Evolutionary conservation across 2,329 filamentous ascomycete species (phyloP), one percentile per base, ranked within the genome.

Genomic region (Penicillium palitans): DNA sequence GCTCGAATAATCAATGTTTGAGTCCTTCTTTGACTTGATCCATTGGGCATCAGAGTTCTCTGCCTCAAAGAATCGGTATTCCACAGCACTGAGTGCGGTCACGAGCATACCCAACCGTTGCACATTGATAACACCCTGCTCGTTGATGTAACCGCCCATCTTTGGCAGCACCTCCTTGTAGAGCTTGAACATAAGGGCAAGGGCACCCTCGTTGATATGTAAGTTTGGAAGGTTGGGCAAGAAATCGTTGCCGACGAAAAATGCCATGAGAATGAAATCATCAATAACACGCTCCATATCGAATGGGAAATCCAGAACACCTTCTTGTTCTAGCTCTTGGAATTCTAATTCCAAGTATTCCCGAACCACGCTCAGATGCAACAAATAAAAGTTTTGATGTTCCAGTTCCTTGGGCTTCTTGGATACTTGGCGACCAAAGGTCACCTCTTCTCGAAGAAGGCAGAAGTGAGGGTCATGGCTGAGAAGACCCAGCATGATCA

Each of bases 241-340:
- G 79, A 99, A 99, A 84, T 99, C 95, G 77, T 99, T 99, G 73
- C 95, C 95, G 69, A 99, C 91, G 76, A 99, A 99, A 80, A 99
- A 99, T 48, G 93, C 93, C 92, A 99, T 97, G 61, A 99, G 85
- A 73, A 99, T 98, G 76, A 99, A 99, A 81, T 99, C 95, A 74
- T 99, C 95, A 78, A 99, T 98, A 71, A 99, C 87, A 63, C 90
- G 87, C 80, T 99, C 95, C 83, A 99, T 89, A 72, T 99, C 90
- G 72, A 96, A 99, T 49, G 86, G 81, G 68, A 97, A 93, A 41
- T 80, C 82, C 66, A 96, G 81, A 67, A 81, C 80, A 19, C 87
- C 89, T 24, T 89, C 84, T 70, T 88, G 79, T 75, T 95, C 87
- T 66, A 99, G 79, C 64, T 97, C 93, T 76, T 97, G 93, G 72